phyloP scores from a whole-genome alignment of 768 basidiomycete species.

The Suillus weaverae region DNA sequence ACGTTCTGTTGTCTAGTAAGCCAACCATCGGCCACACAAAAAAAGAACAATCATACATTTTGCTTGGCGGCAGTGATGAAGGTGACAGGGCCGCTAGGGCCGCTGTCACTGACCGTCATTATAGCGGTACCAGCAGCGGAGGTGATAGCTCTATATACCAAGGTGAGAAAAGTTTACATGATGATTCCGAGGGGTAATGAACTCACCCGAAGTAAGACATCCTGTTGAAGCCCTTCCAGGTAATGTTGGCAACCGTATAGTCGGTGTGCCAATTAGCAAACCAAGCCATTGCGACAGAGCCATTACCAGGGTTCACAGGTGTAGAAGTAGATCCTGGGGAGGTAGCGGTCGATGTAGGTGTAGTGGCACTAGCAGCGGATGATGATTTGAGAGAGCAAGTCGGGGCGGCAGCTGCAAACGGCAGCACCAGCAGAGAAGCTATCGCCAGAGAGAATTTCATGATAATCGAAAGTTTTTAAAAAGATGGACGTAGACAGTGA shows the following conservation, averaged over 20 bases:
- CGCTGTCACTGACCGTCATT: conserved; percentile 8
- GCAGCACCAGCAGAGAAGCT: conserved; percentile 23
- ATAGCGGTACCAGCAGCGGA: conserved; percentile 16
- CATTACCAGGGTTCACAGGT: conserved; percentile 5
- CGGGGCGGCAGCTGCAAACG: conserved; percentile 31
- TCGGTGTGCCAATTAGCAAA: conserved; percentile 66
- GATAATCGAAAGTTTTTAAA: not conserved
- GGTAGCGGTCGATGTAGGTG: conserved; percentile 8
- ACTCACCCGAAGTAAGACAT: conserved; percentile 63
- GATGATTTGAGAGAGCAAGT: conserved; percentile 23
- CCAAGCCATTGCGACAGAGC: conserved; percentile 59
- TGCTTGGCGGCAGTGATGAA: conserved; percentile 28
- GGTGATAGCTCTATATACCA: conserved; percentile 10
- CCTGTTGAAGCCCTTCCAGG: conserved; percentile 68
- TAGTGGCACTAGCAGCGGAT: not conserved
- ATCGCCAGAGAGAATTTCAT: conserved; percentile 22
- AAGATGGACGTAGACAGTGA: conserved; percentile 9
- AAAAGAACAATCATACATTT: conserved; percentile 19
- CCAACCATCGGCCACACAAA: too few relatives aligned
- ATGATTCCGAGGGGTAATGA: too few relatives aligned
- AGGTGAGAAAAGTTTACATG: not conserved
- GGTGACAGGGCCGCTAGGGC: conserved; percentile 10
- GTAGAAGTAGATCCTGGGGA: conserved; percentile 10
- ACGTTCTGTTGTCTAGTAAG: conserved; percentile 41
- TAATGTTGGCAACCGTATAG: conserved; percentile 49